phyloP scores from a whole-genome alignment of 1,284 basidiomycete genomes.

The Puccinia triticina region DNA sequence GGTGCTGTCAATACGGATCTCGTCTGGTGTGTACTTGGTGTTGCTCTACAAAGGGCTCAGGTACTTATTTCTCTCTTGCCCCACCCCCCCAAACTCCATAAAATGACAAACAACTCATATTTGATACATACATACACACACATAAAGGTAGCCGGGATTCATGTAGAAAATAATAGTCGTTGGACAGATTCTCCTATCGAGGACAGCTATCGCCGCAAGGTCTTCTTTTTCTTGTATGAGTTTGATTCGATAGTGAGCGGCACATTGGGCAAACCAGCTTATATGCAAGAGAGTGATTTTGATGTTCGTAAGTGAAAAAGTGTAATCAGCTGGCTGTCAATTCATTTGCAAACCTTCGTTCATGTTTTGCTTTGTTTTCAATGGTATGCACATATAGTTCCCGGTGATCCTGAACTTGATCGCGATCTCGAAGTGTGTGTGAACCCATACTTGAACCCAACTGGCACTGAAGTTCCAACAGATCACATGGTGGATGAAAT shows the following conservation, averaged over 20 bases:
- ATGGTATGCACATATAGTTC: slow-evolving; percentile 9
- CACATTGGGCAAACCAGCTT: slow-evolving; percentile 30
- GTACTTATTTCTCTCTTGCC: not conserved
- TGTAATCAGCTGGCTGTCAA: no score
- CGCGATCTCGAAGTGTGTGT: not conserved
- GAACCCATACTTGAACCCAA: not conserved
- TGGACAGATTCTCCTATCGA: slow-evolving; percentile 21
- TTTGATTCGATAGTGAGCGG: slow-evolving; percentile 16
- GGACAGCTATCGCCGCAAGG: slow-evolving; percentile 38
- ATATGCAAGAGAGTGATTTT: slow-evolving; percentile 43
- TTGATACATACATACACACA: no score
- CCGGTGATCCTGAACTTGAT: not conserved
- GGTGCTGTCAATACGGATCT: slow-evolving; percentile 24
- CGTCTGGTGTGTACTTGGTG: slow-evolving; percentile 18
- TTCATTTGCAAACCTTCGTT: not conserved
- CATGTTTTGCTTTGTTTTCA: not conserved
- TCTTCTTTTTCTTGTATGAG: slow-evolving; percentile 27
- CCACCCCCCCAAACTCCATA: not conserved
- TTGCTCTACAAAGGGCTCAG: slow-evolving; percentile 30
- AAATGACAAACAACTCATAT: not conserved
- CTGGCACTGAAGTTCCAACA: not conserved
- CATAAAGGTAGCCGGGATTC: slow-evolving; percentile 9
- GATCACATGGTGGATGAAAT: not conserved
- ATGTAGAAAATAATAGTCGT: slow-evolving; percentile 10
- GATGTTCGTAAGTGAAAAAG: slow-evolving; percentile 33